Conservation (phyloP, 176 grass and related monocot genomes). For the Bonia amplexicaulis region DNA sequence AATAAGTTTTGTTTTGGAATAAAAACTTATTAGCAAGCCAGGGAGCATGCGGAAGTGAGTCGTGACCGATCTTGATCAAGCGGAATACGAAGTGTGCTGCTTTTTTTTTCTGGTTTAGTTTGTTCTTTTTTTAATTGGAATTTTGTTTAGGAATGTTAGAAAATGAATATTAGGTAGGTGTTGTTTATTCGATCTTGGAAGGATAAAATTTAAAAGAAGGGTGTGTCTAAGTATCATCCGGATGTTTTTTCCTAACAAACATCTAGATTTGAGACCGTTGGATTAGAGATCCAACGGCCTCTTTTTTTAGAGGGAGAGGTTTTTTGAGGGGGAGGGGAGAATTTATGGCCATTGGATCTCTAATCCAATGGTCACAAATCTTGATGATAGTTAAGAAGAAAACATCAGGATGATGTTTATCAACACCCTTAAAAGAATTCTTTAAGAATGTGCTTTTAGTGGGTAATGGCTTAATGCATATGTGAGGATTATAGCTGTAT, state of each 20-base stretch:
- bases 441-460: neutral
- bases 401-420: too few relatives aligned
- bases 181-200: neutral
- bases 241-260: too few relatives aligned
- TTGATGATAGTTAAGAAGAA: too few relatives aligned
- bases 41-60: neutral
- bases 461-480: neutral
- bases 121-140: neutral
- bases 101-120: neutral
- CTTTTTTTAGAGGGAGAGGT: too few relatives aligned
- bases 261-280: too few relatives aligned
- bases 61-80: conserved; percentile 25
- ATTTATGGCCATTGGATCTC: too few relatives aligned
- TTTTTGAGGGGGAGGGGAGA: too few relatives aligned
- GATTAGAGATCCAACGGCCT: too few relatives aligned
- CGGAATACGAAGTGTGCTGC: conserved; percentile 9
- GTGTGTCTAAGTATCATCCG: too few relatives aligned
- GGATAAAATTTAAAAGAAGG: neutral
- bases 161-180: neutral
- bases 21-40: neutral
- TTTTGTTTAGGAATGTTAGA: neutral
- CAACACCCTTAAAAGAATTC: too few relatives aligned
- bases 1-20: conserved; percentile 23
- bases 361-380: too few relatives aligned
- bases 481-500: neutral